These are phyloP conservation scores for Zhuliangozyma parablackwelliae DNA, from an alignment of 1,139 yeast genomes.

Conservation along the genomic window DNA sequence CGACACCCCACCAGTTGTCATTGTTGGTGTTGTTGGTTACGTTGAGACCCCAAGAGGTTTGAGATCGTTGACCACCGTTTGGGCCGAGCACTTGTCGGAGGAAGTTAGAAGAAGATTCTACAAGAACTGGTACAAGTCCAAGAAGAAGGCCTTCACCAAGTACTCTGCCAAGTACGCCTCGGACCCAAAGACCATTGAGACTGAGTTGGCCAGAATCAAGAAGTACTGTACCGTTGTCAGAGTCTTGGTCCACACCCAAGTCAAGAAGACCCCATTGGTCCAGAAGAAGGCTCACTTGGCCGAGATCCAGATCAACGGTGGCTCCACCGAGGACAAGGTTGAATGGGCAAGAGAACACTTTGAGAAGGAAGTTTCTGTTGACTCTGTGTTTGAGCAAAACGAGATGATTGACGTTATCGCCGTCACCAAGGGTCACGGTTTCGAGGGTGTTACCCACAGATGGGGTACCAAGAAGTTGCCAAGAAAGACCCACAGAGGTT, in stretches of 20 bases:
- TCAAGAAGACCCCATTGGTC: constrained; percentile 97
- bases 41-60: constrained; percentile 99
- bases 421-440: constrained; percentile 99
- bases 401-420: constrained; percentile 98
- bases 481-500: constrained; percentile 99
- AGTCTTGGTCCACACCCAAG: constrained; percentile 98
- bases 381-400: constrained; percentile 95
- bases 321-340: constrained; percentile 95
- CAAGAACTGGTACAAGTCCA: constrained; percentile 99
- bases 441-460: constrained; percentile 99
- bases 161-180: constrained; percentile 98
- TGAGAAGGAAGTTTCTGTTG: constrained; percentile 96
- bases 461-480: constrained; percentile 99
- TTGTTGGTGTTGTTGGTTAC: constrained; percentile 99
- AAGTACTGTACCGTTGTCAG: constrained; percentile 99
- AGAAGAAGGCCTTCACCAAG: constrained; percentile 99
- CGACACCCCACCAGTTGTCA: constrained; percentile 98
- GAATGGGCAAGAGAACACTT: constrained; percentile 99
- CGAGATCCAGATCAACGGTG: constrained; percentile 99
- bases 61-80: constrained; percentile 98
- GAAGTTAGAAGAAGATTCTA: constrained; percentile 99
- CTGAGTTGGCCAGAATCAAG: constrained; percentile 97
- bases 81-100: constrained; percentile 99
- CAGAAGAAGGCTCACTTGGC: constrained; percentile 99
- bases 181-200: constrained; percentile 84